Evolutionary conservation across 2,329 filamentous ascomycete species (phyloP), one percentile per base, ranked within the genome.

Genomic region (Colletotrichum orchidophilum): DNA sequence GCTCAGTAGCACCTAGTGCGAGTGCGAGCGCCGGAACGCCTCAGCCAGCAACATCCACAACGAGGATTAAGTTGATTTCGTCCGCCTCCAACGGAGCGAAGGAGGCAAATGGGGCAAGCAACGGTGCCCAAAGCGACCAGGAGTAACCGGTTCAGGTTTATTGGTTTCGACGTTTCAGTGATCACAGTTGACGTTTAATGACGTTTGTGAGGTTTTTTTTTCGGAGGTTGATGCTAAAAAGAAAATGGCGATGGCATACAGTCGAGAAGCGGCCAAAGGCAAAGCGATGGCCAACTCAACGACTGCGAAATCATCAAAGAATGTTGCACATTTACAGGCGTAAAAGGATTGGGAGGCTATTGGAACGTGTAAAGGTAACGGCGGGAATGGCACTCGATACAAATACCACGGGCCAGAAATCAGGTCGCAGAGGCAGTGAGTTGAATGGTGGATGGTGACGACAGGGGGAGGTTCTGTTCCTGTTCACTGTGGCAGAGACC

Each of bases 1-100:
- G 78, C 62, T 84, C 83, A 18, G 80, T 77, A 42, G 84, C 87
- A 33, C 87, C 88, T n/a, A 70, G 65, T 26, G 66, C 46, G 8
- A 88, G 87, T 13, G 87, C 89, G 6, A 88, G 83, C 70, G 86
- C 86, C 21, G 87, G 88, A 61, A 95, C 93, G 29, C 93, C 93
- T 27, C 86, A 92, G 76, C 87, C 90, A 42, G 80, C 85, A 72
- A 80, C 86, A 29, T 87, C 84, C 73, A 81, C 86, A 15, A 90
- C 89, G 4, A 86, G 92, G 67, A 95, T 96, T 81, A 95, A 93
- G 84, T 85, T 96, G 73, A 92, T 86, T 55, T 83, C 82, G 49
- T 84, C 78, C 70, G 75, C 79, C 54, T 76, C 80, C 9, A 84
- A 83, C 57, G 82, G 82, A 21, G 55, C 60, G n/a, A 73, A 64